Base-by-base conservation (phyloP, 768 basidiomycete genomes). In the Boletus fagicola region DNA sequence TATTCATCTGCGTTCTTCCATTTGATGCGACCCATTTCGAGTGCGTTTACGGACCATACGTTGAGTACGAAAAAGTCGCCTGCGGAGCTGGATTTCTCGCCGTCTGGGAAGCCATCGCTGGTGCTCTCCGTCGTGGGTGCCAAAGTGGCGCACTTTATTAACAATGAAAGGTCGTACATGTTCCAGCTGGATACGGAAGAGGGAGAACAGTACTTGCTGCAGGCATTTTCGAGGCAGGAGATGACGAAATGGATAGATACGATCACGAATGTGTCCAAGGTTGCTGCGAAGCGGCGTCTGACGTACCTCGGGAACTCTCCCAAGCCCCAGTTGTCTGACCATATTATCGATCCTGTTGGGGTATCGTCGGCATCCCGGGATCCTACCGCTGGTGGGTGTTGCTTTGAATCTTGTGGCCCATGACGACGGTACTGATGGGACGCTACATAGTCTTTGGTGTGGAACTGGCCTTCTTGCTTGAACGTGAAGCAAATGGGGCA, bases 11-110 rank as follows among this genome's bases (percentile, higher is more conserved):
- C 88, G 5, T 88, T 93, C 71, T 80, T 92, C 74, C 87, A 85
- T 64, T 79, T 92, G 74, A 92, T 92, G 86, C 82, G 91, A n/a
- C 92, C 91, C 2, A 85, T 92, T 51, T 94, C 92, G 16, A 92
- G 84, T 58, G 92, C 92, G 2, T 93, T 93, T 66, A 84, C 84
- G 20, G 82, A 86, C 45, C 86, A 88, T 49, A 77, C 79, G 28
- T 51, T 72, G 52, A 52, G 61, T 10, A 48, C 75, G 58, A 86
- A 83, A 69, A 82, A 80, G 57, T 87, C 87, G 1, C 78, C 88
- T 1, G 80, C 82, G 0, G 90, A 94, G 64, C 75, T 94, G 51
- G 89, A 93, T 67, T 93, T 93, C 64, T 62, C 74, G 8, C 80
- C 90, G 0, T 77, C 78, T n/a, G 80, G 83, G 31, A 93, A 92